Base-by-base conservation (phyloP, 2,329 filamentous ascomycete species). In the Dendryphion nanum region DNA sequence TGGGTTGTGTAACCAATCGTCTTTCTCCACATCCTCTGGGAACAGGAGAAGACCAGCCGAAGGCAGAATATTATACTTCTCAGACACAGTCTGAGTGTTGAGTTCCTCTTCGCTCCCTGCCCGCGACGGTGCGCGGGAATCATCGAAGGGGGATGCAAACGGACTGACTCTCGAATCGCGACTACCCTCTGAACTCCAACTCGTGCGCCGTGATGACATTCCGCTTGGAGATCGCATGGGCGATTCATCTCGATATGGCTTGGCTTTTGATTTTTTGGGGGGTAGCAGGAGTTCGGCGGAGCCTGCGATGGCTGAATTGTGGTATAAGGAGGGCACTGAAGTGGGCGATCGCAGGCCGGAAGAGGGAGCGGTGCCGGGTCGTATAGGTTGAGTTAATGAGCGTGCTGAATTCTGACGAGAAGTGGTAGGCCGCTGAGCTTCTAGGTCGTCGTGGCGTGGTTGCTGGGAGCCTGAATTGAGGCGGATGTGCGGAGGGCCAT, bases 21-120 rank as follows among this genome's bases (percentile, higher is more conserved):
- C 83, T 53, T 85, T 85, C 59, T 87, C 83, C 16, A 85, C 78
- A 55, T 86, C 83, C 58, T 86, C 81, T 1, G 83, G 83, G 50
- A 82, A 86, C 15, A 86, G 66, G 28, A 87, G 59, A 36, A 86
- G 64, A 5, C 81, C 81, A 12, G 81, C 78, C 3, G 80, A 82
- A 1, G 83, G 82, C 58, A 79, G 71, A 37, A 87, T 86, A 55
- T 85, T 85, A 63, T 83, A 86, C 62, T 86, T 86, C 55, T 85
- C 81, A 13, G 81, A 80, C 3, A 86, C 83, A 1, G 83, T 86
- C 66, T 86, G 82, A 0, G 82, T 86, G 53, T 85, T 86, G 37
- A 85, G 35, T 15, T 82, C 77, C 18, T 84, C 80, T 31, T 85
- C 79, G 52, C 79, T 84, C n/a, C 74, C 78, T 15, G 76, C 71